These are phyloP conservation scores for Bryoglossum gracile DNA, from an alignment of 495 filamentous ascomycete genomes.

Conservation along the genomic window DNA sequence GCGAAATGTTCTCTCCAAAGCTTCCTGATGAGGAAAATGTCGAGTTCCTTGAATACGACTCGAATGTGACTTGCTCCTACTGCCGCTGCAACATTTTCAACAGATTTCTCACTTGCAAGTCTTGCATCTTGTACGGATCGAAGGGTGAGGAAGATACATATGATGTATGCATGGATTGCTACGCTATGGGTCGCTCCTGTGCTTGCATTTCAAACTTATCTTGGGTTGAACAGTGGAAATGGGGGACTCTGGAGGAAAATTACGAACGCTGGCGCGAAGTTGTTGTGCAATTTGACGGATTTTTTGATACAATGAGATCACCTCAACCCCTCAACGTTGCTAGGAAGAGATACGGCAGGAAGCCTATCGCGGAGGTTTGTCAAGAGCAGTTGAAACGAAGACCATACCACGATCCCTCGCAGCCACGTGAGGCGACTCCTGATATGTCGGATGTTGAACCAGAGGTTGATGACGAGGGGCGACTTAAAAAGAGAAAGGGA, in stretches of 20 bases:
- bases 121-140: constrained; percentile 51
- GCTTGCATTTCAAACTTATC: constrained; percentile 72
- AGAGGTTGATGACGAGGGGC: constrained; percentile 44
- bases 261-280: constrained; percentile 77
- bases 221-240: constrained; percentile 90
- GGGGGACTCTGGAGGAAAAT: constrained; percentile 66
- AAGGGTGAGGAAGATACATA: constrained; percentile 69
- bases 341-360: constrained; percentile 54
- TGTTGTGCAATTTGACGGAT: constrained; percentile 60
- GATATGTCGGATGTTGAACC: constrained; percentile 31
- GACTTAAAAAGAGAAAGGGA: constrained; percentile 39
- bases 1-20: constrained; percentile 71
- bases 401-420: constrained; percentile 46
- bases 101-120: constrained; percentile 83
- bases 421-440: constrained; percentile 23
- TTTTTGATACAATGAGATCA: constrained; percentile 43
- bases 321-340: constrained; percentile 59
- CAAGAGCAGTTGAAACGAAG: constrained; percentile 73
- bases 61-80: constrained; percentile 90
- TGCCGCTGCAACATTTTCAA: constrained; percentile 97
- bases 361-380: constrained; percentile 79
- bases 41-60: constrained; percentile 70
- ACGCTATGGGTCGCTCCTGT: constrained; percentile 87
- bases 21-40: constrained; percentile 52
- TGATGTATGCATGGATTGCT: constrained; percentile 96